Evolutionary conservation across 305 asterid genomes (phyloP), one percentile per base, ranked within the genome.

Genomic region (Fraxinus velutina): DNA sequence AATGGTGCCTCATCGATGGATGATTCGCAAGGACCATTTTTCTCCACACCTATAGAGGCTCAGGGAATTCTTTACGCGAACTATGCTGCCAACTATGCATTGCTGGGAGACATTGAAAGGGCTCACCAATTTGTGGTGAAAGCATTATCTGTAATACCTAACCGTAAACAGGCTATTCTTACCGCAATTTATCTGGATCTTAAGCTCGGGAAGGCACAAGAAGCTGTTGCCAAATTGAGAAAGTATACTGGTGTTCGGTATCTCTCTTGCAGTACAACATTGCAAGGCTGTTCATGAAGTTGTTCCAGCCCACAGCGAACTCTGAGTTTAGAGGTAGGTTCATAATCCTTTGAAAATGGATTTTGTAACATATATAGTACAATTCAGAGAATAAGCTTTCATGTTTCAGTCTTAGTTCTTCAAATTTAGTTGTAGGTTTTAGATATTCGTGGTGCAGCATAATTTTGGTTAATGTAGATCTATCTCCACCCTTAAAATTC

Each of bases 41-140:
- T 92, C 83, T 82, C 89, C 71, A 93, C 90, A 78, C 99, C 99
- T 0, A 96, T 89, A 82, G 96, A 91, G 88, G 96, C 97, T n/a
- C 93, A 94, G 34, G 98, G 97, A 73, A 47, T 85, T 24, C 84
- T 92, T 21, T 89, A 83, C 30, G 91, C 96, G 7, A 92, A 96
- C 81, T 85, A 85, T 77, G 99, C 99, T 66, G 89, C 90, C 80
- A 86, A 89, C 87, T 84, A 89, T 42, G 97, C 93, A 0, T 39
- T 86, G 80, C 85, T 85, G 64, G 97, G 98, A 77, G 97, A 96
- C 75, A 64, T 90, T 21, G 93, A 90, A 79, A 90, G 83, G 87
- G 98, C 98, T 27, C 90, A 84, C 68, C 66, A 77, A 36, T 89
- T 86, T 84, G 87, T 88, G 52, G 47, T 21, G 73, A 87, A 85